Percentiles rank a stretch among this genome's conserved stretches.
Evolutionary conservation across 2,329 filamentous ascomycete species (phyloP).

Genomic region (Xylaria sp.): DNA sequence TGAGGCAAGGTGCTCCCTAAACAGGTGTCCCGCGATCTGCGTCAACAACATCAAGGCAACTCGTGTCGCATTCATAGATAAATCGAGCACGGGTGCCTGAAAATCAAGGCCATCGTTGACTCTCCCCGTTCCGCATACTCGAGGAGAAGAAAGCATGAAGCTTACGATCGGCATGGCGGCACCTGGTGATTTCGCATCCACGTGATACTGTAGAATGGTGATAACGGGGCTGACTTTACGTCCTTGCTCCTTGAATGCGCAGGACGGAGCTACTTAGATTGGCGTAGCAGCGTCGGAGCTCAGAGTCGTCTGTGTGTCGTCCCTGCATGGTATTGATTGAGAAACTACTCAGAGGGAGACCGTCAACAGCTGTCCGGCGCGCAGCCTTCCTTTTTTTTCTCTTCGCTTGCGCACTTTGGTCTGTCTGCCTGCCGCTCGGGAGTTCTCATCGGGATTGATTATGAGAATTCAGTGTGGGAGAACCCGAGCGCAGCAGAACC

Average conservation of each 20-base stretch:
- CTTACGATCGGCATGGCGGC: neutral
- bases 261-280: neutral
- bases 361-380: neutral
- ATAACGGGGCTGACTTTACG: neutral
- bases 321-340: neutral
- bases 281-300: constrained; percentile 4
- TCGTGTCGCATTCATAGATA: neutral
- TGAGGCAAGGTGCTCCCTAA: neutral
- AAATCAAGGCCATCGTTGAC: neutral
- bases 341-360: neutral
- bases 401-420: neutral
- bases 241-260: neutral
- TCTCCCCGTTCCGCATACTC: neutral
- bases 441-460: too few species aligned
- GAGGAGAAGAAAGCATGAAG: neutral
- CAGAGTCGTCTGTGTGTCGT: constrained; percentile 6
- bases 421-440: too few species aligned
- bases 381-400: constrained; percentile 8
- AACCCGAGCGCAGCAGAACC: neutral
- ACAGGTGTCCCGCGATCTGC: neutral
- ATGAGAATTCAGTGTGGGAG: neutral
- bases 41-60: neutral
- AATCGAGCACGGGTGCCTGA: neutral
- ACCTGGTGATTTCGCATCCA: neutral
- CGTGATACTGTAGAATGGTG: neutral